Percentiles rank a stretch among this genome's conserved stretches.
Evolutionary conservation across 768 basidiomycete species (phyloP).

Genomic region (Boletus sp.): DNA sequence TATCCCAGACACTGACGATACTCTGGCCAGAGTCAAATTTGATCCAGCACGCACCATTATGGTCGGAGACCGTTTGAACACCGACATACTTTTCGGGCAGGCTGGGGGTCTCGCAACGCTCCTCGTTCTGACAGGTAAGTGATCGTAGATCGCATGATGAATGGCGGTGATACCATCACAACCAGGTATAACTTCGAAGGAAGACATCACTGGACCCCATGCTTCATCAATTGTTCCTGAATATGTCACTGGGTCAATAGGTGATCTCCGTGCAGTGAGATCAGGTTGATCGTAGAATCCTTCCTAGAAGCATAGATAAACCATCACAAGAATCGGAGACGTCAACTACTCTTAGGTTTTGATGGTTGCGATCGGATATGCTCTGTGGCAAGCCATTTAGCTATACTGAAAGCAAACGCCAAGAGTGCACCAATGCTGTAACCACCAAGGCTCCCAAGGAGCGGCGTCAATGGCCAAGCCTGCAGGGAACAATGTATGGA

Average conservation of each 20-base stretch:
- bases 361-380: slow-evolving; percentile 28
- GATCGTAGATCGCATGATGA: background rate
- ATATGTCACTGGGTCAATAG: slow-evolving; percentile 78
- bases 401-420: slow-evolving; percentile 48
- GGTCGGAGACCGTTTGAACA: slow-evolving; percentile 94
- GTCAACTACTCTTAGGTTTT: slow-evolving; percentile 26
- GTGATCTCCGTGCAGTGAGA: slow-evolving; percentile 60
- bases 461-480: slow-evolving; percentile 83
- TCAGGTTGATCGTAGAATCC: slow-evolving; percentile 17
- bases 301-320: background rate
- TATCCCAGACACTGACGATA: slow-evolving; percentile 8
- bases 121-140: slow-evolving; percentile 85
- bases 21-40: slow-evolving; percentile 65
- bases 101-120: slow-evolving; percentile 83
- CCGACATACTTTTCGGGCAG: slow-evolving; percentile 93
- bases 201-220: slow-evolving; percentile 69
- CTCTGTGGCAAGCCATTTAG: slow-evolving; percentile 39
- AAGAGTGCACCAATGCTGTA: slow-evolving; percentile 59
- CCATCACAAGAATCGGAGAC: background rate
- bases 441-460: slow-evolving; percentile 68
- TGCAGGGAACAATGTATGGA: slow-evolving; percentile 29
- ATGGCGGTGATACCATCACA: background rate
- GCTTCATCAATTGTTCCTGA: slow-evolving; percentile 75
- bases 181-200: slow-evolving; percentile 73
- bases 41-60: slow-evolving; percentile 88